A percentile compares a stretch with the other conserved stretches of the same genome.
Conservation (phyloP, 208 protist genomes). For the Crithidia thermophila region DNA sequence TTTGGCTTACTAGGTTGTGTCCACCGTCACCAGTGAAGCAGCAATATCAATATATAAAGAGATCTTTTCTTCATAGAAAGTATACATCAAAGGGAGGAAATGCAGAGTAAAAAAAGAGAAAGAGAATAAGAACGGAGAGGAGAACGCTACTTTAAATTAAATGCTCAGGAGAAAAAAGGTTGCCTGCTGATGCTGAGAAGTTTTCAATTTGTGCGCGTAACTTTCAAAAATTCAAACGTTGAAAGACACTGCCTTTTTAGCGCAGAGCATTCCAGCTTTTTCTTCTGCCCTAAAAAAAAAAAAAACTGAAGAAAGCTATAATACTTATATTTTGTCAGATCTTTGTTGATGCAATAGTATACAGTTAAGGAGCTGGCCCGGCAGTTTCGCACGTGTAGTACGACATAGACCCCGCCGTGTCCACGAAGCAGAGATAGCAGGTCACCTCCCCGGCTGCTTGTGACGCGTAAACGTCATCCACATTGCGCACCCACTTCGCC, state of each 20-base stretch:
- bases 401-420: conserved; percentile 49
- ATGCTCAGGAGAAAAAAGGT: too few relatives aligned
- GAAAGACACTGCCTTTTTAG: too few relatives aligned
- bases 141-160: too few relatives aligned
- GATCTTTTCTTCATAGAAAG: too few relatives aligned
- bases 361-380: neutral
- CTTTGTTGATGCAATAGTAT: neutral
- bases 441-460: neutral
- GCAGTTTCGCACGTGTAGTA: conserved; percentile 55
- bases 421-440: conserved; percentile 60
- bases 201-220: too few relatives aligned
- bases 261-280: too few relatives aligned
- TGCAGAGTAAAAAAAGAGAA: neutral
- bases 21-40: too few relatives aligned
- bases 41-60: too few relatives aligned
- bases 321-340: neutral
- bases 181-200: too few relatives aligned
- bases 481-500: neutral
- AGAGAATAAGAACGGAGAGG: neutral
- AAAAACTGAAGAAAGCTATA: neutral
- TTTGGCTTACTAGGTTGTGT: too few relatives aligned
- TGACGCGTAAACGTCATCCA: neutral
- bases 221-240: too few relatives aligned
- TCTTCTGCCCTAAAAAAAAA: too few relatives aligned
- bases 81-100: neutral